Conservation (phyloP, 257 asterid species). For the Apocynum venetum region DNA sequence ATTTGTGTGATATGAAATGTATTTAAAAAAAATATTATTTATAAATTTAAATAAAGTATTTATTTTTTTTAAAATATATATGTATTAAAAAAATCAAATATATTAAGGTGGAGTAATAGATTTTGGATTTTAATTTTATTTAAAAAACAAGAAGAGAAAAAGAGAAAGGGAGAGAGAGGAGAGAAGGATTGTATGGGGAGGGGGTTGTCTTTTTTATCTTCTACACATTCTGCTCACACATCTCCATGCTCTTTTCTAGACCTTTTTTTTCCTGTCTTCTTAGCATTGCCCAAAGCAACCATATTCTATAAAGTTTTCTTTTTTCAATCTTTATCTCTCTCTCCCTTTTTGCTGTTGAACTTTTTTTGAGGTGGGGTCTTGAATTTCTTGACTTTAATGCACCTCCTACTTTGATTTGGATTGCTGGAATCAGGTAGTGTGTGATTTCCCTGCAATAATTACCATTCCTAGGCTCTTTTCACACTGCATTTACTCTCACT, state of each 20-base stretch:
- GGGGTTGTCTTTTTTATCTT: not conserved
- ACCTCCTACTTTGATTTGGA: constrained; percentile 1
- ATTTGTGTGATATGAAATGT: too few species aligned
- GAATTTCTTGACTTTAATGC: constrained; percentile 18
- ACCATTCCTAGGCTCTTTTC: not conserved
- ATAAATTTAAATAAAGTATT: too few species aligned
- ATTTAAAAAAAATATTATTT: too few species aligned
- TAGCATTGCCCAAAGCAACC: constrained; percentile 16
- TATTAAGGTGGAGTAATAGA: too few species aligned
- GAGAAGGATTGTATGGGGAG: too few species aligned
- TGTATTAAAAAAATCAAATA: too few species aligned
- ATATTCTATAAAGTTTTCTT: constrained; percentile 16
- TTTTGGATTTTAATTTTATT: too few species aligned
- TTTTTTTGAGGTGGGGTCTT: constrained; percentile 16
- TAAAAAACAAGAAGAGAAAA: not conserved
- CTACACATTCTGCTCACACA: constrained; percentile 15
- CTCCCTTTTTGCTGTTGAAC: not conserved
- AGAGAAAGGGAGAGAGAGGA: not conserved
- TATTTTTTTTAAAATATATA: too few species aligned
- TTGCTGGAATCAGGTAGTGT: not conserved
- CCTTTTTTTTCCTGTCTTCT: not conserved
- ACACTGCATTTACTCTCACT: not conserved
- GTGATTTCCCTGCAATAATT: not conserved
- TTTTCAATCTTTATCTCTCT: not conserved
- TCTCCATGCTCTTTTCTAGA: constrained; percentile 3